Percentiles rank a stretch among this genome's conserved stretches.
phyloP scores from a whole-genome alignment of 352 stramenopile genomes.

The Phytopythium oedochilum region DNA sequence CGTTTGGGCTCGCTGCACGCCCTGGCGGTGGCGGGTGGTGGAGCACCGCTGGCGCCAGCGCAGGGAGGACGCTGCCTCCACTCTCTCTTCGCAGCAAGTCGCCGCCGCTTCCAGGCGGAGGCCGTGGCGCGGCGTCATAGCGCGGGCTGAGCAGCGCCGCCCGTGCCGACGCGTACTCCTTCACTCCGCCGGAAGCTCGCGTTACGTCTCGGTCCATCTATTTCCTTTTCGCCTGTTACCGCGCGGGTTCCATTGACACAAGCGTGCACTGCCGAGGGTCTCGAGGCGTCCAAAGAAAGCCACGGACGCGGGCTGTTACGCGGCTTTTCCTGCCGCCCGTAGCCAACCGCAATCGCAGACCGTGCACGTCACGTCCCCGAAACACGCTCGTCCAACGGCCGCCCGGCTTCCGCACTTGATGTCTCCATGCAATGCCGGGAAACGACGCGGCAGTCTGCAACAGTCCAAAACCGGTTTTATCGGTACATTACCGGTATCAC shows the following conservation, averaged over 20 bases:
- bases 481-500: too few relatives aligned
- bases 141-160: slow-evolving; percentile 24
- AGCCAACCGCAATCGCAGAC: too few relatives aligned
- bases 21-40: slow-evolving; percentile 1
- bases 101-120: slow-evolving; percentile 9
- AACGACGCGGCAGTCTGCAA: too few relatives aligned
- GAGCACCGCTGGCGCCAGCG: slow-evolving; percentile 16
- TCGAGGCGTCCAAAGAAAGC: background rate
- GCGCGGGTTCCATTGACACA: background rate
- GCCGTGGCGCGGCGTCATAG: slow-evolving; percentile 14
- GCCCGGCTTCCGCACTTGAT: too few relatives aligned
- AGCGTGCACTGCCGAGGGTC: background rate
- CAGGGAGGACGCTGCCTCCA: slow-evolving; percentile 31
- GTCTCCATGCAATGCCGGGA: too few relatives aligned
- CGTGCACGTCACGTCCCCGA: too few relatives aligned
- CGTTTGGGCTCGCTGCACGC: slow-evolving; percentile 14
- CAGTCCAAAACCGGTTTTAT: too few relatives aligned
- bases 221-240: background rate
- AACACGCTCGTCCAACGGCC: too few relatives aligned
- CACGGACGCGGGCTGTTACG: background rate
- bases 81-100: slow-evolving; percentile 4
- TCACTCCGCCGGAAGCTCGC: slow-evolving; percentile 10
- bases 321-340: background rate
- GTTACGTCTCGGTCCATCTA: slow-evolving; percentile 3
- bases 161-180: slow-evolving; percentile 14